Base-by-base conservation (phyloP, 495 filamentous ascomycete genomes). In the Hypomontagnella submonticulosa region DNA sequence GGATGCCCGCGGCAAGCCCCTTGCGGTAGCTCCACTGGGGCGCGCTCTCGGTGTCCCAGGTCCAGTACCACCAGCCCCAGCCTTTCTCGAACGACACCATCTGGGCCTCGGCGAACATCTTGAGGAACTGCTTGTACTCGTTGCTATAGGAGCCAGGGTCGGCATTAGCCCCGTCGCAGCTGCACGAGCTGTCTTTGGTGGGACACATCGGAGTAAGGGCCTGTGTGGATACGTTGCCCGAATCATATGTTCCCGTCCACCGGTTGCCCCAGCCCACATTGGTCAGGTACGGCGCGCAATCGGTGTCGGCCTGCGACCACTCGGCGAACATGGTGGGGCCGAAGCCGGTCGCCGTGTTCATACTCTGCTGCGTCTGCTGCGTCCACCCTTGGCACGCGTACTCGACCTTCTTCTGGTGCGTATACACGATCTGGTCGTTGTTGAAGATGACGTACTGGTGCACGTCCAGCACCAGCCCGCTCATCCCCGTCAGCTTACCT, bases 11-110 rank as follows among this genome's bases (percentile, higher is more conserved):
- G 61, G 85, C 87, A 75, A 96, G 82, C 0, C 92, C 93, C 62
- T 86, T 84, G 75, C 92, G 92, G 73, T 94, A 99, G 75, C 92
- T 96, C 95, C 95, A 99, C 78, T 98, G 95, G 37, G 88, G 80
- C 46, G 92, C 89, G 37, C 57, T 53, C 72, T 83, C 80, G n/a
- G 80, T 83, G 61, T 83, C 77, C 79, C 80, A 83, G 18, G 93
- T 97, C 96, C 96, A 99, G 79, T 98, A 98, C 78, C 97, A 93
- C 95, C 96, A 98, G 46, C 96, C 96, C 88, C 90, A 93, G 5
- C 90, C 91, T 42, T 87, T 86, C 75, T 97, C 93, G 63, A 97
- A 99, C 27, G 87, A 89, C 12, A 84, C 78, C 92, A 99, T 98
- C 80, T 99, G 96, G 38, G 93, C 94, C 77, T 97, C 89, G 18